Percentiles rank a stretch among this genome's conserved stretches.
Evolutionary conservation across 768 basidiomycete species (phyloP).

Genomic region (Rhizopogon roseolus): DNA sequence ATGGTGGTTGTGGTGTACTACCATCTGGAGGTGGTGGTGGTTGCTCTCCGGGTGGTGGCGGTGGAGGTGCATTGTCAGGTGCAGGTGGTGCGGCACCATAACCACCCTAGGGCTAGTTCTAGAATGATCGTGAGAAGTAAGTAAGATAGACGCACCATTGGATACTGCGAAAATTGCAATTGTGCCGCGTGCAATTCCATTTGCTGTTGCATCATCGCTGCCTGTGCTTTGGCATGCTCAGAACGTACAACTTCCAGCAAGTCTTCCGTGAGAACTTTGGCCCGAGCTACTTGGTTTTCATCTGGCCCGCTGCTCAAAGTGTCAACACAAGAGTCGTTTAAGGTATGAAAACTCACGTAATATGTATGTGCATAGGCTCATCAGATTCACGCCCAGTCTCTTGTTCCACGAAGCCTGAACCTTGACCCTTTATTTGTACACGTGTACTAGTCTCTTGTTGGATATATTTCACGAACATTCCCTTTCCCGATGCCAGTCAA

Average conservation of each 20-base stretch:
- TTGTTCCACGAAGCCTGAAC: slow-evolving; percentile 92
- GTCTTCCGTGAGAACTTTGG: slow-evolving; percentile 85
- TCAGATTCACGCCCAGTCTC: slow-evolving; percentile 86
- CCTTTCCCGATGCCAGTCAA: slow-evolving; percentile 38
- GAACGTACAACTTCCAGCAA: slow-evolving; percentile 82
- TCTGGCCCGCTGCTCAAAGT: slow-evolving; percentile 59
- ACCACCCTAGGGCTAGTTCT: slow-evolving; percentile 22
- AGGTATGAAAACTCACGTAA: slow-evolving; percentile 55
- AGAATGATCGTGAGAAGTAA: not conserved
- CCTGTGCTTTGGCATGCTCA: slow-evolving; percentile 81
- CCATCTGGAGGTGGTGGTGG: slow-evolving; percentile 53
- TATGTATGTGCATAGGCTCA: slow-evolving; percentile 88
- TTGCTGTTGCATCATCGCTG: slow-evolving; percentile 65
- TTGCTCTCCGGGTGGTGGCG: slow-evolving; percentile 46
- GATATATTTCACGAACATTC: slow-evolving; percentile 97
- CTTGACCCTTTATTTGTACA: slow-evolving; percentile 94
- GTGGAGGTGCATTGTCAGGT: slow-evolving; percentile 34
- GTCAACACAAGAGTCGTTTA: slow-evolving; percentile 15
- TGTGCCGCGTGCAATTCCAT: slow-evolving; percentile 86
- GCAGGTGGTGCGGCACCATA: slow-evolving; percentile 33
- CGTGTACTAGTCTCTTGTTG: slow-evolving; percentile 94
- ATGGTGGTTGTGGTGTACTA: slow-evolving; percentile 32
- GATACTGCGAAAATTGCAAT: slow-evolving; percentile 71
- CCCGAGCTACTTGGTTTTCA: slow-evolving; percentile 79
- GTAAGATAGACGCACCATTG: slow-evolving; percentile 36